These are phyloP conservation scores for Theileria annulata DNA, from an alignment of 169 alveolate genomes.

Conservation along the genomic window DNA sequence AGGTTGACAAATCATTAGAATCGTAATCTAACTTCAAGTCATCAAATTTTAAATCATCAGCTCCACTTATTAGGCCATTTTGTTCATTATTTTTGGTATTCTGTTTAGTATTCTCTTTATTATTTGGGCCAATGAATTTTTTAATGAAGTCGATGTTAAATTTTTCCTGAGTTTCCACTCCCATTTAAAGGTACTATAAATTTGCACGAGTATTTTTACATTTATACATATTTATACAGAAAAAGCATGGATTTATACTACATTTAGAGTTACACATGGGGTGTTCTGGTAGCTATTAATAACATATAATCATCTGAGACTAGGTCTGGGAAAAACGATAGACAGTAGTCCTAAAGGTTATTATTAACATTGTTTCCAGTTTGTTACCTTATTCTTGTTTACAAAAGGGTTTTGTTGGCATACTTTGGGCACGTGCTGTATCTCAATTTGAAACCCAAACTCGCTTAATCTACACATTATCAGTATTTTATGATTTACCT, in stretches of 20 bases:
- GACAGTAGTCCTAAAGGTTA: constrained; percentile 9
- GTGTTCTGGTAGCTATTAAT: constrained; percentile 42
- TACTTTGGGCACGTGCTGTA: constrained; percentile 36
- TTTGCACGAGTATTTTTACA: background rate
- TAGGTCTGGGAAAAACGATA: constrained; percentile 54
- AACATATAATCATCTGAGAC: constrained; percentile 45
- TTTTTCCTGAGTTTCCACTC: background rate
- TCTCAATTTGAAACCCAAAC: constrained; percentile 35
- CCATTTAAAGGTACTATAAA: background rate
- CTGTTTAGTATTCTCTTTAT: background rate
- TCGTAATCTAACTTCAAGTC: background rate
- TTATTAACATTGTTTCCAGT: background rate
- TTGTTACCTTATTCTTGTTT: constrained; percentile 11
- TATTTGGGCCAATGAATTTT: background rate
- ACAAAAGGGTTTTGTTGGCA: constrained; percentile 44
- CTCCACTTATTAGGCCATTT: background rate
- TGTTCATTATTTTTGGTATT: too few relatives aligned
- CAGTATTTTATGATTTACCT: constrained; percentile 26
- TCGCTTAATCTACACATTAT: constrained; percentile 24
- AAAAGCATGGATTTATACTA: background rate
- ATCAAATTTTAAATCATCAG: background rate
- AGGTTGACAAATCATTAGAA: background rate
- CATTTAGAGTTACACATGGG: constrained; percentile 10
- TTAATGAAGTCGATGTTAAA: background rate
- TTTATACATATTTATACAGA: background rate